Base-by-base conservation (phyloP, 2,329 filamentous ascomycete genomes). In the Fusarium robinianum region DNA sequence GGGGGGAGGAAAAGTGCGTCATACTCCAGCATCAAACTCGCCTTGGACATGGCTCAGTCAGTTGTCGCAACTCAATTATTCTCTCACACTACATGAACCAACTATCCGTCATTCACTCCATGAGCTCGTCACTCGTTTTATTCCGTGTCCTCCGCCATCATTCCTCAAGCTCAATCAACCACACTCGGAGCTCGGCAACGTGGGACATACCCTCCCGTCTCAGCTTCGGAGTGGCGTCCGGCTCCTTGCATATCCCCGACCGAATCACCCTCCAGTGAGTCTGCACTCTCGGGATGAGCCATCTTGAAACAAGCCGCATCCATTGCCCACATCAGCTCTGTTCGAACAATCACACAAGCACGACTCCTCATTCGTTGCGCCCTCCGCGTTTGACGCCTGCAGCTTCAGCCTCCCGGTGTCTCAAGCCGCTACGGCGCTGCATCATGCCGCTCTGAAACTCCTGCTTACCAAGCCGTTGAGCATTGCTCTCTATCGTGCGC, bases 261-360 rank as follows among this genome's bases (percentile, higher is more conserved):
- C 37, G 24, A 36, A 25, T 33, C 25, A 31, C 18, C 41, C 24
- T 38, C 33, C 41, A 40, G 43, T 45, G 33, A 41, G 22, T 40
- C 35, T 41, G 34, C 45, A 45, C 19, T 38, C 37, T 60, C 57
- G 57, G 57, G 53, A 59, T 26, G 18, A 40, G 12, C 47, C 32
- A 37, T 49, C 38, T 42, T 58, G 42, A 52, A 55, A 57, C 53
- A 53, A 38, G 40, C 57, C 46, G 34, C 46, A 53, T 27, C 27
- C 43, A 40, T 16, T 45, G 23, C 23, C 41, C 37, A 48, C 43
- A 43, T 36, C 40, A 24, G 38, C 40, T 36, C 43, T 32, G 43
- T 51, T 21, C 34, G 14, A 14, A 38, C 31, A 29, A n/a, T n/a
- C 43, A 41, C 38, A 14, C 22, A 31, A 9, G 23, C 30, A 26